These are phyloP conservation scores for Penicillium desertorum DNA, from an alignment of 495 filamentous ascomycete genomes.

Conservation along the genomic window DNA sequence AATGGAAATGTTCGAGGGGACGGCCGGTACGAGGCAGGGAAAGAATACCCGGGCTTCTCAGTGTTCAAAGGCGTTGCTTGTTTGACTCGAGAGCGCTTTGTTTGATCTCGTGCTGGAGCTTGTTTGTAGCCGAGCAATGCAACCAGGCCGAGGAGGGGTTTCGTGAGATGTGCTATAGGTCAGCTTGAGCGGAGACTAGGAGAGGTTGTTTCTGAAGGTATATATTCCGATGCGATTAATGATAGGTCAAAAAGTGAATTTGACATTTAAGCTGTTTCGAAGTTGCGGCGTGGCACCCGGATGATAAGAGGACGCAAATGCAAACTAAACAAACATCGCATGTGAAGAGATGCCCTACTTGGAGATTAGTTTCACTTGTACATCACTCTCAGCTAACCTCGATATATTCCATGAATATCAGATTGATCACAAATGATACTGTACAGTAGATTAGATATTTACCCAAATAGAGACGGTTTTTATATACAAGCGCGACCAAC, in stretches of 20 bases:
- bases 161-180: background rate
- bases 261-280: background rate
- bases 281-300: background rate
- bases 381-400: background rate
- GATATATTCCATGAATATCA: background rate
- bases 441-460: conserved; percentile 29
- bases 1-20: background rate
- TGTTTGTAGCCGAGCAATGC: conserved; percentile 2
- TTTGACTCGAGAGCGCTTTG: background rate
- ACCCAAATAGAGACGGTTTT: conserved; percentile 14
- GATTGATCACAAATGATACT: conserved; percentile 13
- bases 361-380: background rate
- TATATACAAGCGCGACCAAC: conserved; percentile 28
- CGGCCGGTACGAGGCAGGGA: background rate
- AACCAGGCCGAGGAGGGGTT: background rate
- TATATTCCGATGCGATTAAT: conserved; percentile 7
- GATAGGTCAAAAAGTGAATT: background rate
- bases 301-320: conserved; percentile 24
- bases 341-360: background rate
- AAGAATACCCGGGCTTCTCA: background rate
- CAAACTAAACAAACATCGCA: conserved; percentile 28
- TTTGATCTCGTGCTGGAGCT: background rate
- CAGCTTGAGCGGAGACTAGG: background rate
- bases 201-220: background rate
- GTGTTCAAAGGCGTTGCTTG: background rate